Conservation (phyloP, 371 early-diverging fungal species). For the Mortierella sp. region DNA sequence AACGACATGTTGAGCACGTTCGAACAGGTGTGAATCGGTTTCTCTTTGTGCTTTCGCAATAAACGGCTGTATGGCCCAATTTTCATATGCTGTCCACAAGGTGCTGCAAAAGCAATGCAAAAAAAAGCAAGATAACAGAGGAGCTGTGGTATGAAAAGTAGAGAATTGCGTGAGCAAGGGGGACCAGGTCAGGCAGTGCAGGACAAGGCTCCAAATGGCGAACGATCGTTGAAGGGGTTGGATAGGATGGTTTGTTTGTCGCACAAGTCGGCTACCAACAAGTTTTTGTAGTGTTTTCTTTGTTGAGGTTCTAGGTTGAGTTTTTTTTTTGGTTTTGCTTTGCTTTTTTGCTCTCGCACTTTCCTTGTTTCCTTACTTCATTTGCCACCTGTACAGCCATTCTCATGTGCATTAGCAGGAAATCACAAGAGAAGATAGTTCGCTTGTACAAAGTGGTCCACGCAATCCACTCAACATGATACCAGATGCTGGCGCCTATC, state of each 20-base stretch:
- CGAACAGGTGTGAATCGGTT: not conserved
- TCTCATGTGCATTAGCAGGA: constrained; percentile 1
- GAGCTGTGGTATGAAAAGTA: not conserved
- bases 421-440: not conserved
- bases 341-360: not conserved
- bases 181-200: not conserved
- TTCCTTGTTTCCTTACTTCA: not conserved
- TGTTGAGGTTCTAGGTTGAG: not conserved
- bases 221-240: not conserved
- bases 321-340: not conserved
- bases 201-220: not conserved
- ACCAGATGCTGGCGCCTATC: not conserved
- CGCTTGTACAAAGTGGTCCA: not conserved
- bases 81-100: constrained; percentile 2
- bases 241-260: not conserved
- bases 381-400: not conserved
- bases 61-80: not conserved
- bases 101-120: not conserved
- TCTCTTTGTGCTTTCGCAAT: not conserved
- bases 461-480: not conserved
- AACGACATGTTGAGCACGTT: not conserved
- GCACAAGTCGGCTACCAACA: constrained; percentile 2
- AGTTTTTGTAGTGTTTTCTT: not conserved
- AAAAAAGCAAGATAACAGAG: too few species aligned
- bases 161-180: not conserved